phyloP scores from a whole-genome alignment of 2,329 filamentous ascomycete species.

The Macrophomina tecta region DNA sequence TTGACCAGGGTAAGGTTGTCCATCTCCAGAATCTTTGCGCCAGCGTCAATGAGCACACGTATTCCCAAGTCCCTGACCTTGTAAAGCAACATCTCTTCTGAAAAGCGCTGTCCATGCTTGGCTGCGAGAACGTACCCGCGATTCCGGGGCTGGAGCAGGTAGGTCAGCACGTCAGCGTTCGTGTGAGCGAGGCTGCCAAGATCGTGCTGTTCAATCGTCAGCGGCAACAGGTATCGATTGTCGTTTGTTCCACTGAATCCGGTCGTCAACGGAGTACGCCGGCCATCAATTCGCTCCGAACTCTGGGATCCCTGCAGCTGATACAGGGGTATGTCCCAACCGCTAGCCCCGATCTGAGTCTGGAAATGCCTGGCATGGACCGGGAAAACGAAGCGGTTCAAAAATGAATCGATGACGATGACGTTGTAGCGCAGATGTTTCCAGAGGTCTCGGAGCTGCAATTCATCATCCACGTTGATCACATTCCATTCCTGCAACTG shows the following conservation, averaged over 20 bases:
- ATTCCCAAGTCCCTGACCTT: conserved; percentile 49
- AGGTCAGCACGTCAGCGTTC: conserved; percentile 67
- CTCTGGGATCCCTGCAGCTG: not conserved
- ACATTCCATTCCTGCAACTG: conserved; percentile 58
- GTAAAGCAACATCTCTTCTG: conserved; percentile 54
- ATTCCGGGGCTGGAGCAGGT: conserved; percentile 62
- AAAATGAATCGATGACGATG: conserved; percentile 66
- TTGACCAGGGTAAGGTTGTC: conserved; percentile 58
- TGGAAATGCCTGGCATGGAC: conserved; percentile 68
- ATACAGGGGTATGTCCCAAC: conserved; percentile 67
- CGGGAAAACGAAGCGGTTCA: conserved; percentile 70
- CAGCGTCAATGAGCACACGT: conserved; percentile 67
- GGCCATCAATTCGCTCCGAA: not conserved
- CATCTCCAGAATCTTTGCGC: conserved; percentile 69
- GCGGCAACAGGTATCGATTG: conserved; percentile 63
- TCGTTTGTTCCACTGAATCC: conserved; percentile 79
- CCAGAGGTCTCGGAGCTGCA: conserved; percentile 59
- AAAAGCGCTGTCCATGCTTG: conserved; percentile 45
- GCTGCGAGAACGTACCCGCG: conserved; percentile 52
- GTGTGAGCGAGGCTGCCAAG: conserved; percentile 63
- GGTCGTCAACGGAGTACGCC: conserved; percentile 55
- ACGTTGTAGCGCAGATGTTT: conserved; percentile 58
- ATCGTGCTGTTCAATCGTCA: conserved; percentile 68
- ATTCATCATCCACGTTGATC: conserved; percentile 65
- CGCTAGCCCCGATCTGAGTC: conserved; percentile 67